These are phyloP conservation scores for Paraphysoderma sedebokerense DNA, from an alignment of 371 early-diverging fungal species.

Conservation along the genomic window DNA sequence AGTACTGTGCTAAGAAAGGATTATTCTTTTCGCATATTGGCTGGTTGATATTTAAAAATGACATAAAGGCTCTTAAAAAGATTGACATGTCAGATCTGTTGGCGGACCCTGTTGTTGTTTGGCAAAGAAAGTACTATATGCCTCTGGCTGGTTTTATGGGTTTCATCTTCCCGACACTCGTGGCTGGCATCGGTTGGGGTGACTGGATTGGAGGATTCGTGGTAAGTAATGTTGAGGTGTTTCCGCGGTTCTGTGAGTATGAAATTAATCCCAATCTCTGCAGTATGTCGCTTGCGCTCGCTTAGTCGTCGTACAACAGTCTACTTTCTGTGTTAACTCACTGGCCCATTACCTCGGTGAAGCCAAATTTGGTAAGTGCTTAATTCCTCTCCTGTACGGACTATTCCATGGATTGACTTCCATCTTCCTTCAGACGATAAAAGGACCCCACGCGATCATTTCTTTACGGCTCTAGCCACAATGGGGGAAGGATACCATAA, in stretches of 20 bases:
- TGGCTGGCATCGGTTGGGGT: conserved; percentile 76
- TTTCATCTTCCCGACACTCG: conserved; percentile 60
- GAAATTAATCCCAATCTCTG: too few relatives aligned
- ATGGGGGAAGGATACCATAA: conserved; percentile 40
- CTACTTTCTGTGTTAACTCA: conserved; percentile 89
- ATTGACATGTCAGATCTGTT: conserved; percentile 75
- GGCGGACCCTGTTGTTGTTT: conserved; percentile 49
- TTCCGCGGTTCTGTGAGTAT: too few relatives aligned
- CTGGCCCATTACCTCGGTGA: conserved; percentile 72
- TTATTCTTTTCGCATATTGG: conserved; percentile 74
- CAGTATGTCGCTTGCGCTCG: conserved; percentile 63
- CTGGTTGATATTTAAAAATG: conserved; percentile 74
- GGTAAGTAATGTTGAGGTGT: too few relatives aligned
- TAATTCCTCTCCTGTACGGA: too few relatives aligned
- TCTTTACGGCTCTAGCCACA: conserved; percentile 60
- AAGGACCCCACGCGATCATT: conserved; percentile 60
- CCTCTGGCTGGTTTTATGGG: conserved; percentile 46
- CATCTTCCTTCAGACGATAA: conserved; percentile 72
- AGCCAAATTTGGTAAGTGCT: too few relatives aligned
- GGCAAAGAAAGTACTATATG: conserved; percentile 71
- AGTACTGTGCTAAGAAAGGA: conserved; percentile 68
- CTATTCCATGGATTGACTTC: too few relatives aligned
- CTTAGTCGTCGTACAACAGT: conserved; percentile 71
- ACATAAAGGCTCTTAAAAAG: conserved; percentile 38
- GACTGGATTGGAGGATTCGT: conserved; percentile 82